Base-by-base conservation (phyloP, 148 eudicot species). In the Rhododendron henanense region DNA sequence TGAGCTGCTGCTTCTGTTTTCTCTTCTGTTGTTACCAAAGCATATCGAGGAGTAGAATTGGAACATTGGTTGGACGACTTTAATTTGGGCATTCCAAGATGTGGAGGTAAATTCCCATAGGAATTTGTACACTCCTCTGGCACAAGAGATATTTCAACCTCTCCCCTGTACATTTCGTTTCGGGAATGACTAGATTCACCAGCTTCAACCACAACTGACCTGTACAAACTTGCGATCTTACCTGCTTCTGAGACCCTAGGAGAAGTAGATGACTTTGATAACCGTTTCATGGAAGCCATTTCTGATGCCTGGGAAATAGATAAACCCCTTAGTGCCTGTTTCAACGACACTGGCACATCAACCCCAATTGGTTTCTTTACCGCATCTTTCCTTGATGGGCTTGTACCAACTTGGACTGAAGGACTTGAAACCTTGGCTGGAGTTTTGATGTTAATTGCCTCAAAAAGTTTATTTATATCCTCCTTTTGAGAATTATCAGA, bases 281-380 rank as follows among this genome's bases (percentile, higher is more conserved):
- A 85, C 16, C 96, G 88, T 89, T 90, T 96, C 85, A 92, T 86
- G 57, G 97, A 93, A 41, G 99, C 98, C 94, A 92, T 91, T 90
- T 96, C 97, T 31, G 99, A 96, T 81, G 98, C 97, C 84, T 96
- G 98, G 84, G 99, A 95, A 86, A 96, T 94, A 91, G 95, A 93
- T 48, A 96, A 87, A 23, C 99, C 99, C 86, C 99, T 92, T 65
- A 96, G 88, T 55, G 99, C 99, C 89, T 95, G 96, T 88, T 96
- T 96, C 41, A 96, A 82, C 39, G 96, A 95, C 79, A 91, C 92
- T 25, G 94, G 87, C 67, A 89, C 90, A 83, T 89, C 87, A 81
- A 84, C 79, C 83, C 91, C 89, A 87, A 89, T 83, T 25, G 94
- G 94, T 90, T 87, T 94, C 88, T 94, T 95, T 10, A 92, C 91